Evolutionary conservation across 2,329 filamentous ascomycete species (phyloP), one percentile per base, ranked within the genome.

Genomic region (Colletotrichum coccodes): DNA sequence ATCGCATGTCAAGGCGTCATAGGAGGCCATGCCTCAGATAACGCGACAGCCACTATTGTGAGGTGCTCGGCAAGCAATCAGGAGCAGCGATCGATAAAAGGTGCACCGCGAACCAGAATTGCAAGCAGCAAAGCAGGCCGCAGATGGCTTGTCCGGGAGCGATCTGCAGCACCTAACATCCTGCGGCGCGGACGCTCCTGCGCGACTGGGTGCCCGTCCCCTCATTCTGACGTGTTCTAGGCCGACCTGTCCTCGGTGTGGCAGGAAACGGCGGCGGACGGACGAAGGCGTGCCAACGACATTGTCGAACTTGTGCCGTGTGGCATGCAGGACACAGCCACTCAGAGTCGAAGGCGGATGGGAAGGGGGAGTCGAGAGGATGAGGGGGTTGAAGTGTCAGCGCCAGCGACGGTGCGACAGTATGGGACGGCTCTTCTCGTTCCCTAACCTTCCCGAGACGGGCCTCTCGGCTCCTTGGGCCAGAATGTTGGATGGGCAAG

Each of bases 381-480:
- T 18, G 12, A 28, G 44, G n/a, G 30, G 28, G 14, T 21, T 12
- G 12, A 32, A 47, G 30, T n/a, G 28, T 21, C 56, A 59, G 40
- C 36, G 34, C 58, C 36, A 62, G n/a, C 40, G 50, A 40, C 40
- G 30, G 28, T 38, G 54, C 57, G 61, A 40, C 66, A 54, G 66
- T 34, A 65, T 49, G 61, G 61, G 61, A 68, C 66, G 66, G 66
- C 66, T 60, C 66, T 38, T 60, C 30, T 59, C 53, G 21, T 38
- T 52, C 66, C 66, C 61, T 68, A 66, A 60, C 47, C 47, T 61
- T 68, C 61, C 66, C 66, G 54, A 68, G 38, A 65, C 18, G 21
- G 18, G 9, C 28, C 8, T n/a, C 54, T 50, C 14, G 52, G 14
- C 12, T 30, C 18, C n/a, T 21, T 14, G n/a, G 46, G n/a, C 26